phyloP scores from a whole-genome alignment of 768 basidiomycete genomes.

The Rhodotorula kratochvilovae region DNA sequence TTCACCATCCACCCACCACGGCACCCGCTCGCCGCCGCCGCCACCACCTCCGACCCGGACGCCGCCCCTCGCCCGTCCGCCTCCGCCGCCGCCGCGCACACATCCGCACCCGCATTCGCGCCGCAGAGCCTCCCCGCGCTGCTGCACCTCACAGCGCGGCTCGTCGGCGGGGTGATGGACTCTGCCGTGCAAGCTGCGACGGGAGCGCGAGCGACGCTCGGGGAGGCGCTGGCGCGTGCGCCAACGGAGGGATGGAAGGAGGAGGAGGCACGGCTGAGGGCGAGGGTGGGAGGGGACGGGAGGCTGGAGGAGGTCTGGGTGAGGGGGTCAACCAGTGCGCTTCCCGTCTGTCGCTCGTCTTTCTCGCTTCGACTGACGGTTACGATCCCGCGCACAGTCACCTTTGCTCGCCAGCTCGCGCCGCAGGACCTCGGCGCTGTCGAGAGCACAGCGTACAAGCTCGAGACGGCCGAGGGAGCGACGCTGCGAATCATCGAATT shows the following conservation, averaged over 20 bases:
- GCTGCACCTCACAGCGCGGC: slow-evolving; percentile 17
- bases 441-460: slow-evolving; percentile 4
- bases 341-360: neutral
- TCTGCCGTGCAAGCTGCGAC: neutral
- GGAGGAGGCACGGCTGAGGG: neutral
- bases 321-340: neutral
- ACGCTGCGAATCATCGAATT: slow-evolving; percentile 7
- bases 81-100: neutral
- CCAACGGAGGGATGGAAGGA: neutral
- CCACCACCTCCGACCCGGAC: neutral
- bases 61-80: neutral
- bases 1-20: neutral
- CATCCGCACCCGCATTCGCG: neutral
- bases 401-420: neutral
- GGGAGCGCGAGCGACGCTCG: neutral
- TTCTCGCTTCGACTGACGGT: neutral
- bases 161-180: neutral
- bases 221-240: neutral
- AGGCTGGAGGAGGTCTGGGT: neutral
- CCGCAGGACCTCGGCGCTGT: neutral
- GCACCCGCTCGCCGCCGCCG: neutral
- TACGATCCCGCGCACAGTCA: neutral
- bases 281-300: neutral
- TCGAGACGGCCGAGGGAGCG: neutral
- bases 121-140: neutral